Conservation (phyloP, 2,329 filamentous ascomycete genomes). For the Aspergillus pseudonomiae region DNA sequence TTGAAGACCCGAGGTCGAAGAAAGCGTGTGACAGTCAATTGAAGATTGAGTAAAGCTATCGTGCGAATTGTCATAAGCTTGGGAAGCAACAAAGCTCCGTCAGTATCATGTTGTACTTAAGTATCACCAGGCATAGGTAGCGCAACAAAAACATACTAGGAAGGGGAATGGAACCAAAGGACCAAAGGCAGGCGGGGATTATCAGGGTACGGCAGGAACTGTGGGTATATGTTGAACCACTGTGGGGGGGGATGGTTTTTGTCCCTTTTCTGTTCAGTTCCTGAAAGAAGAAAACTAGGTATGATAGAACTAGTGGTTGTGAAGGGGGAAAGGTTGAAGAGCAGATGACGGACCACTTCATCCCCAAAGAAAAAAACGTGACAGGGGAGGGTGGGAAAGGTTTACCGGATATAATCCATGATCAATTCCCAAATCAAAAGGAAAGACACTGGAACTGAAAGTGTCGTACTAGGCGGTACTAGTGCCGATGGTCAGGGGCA, state of each 20-base stretch:
- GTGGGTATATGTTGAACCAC: background rate
- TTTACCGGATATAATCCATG: background rate
- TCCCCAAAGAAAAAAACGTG: background rate
- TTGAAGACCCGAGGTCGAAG: background rate
- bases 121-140: background rate
- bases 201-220: background rate
- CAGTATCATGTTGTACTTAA: background rate
- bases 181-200: background rate
- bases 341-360: background rate
- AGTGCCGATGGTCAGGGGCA: conserved; percentile 6
- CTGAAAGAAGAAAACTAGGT: background rate
- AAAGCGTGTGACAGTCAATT: background rate
- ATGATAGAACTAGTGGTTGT: background rate
- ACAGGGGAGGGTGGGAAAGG: background rate
- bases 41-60: background rate
- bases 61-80: background rate
- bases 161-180: background rate
- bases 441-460: background rate
- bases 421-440: background rate
- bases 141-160: background rate
- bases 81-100: background rate
- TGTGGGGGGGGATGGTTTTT: background rate
- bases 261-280: background rate
- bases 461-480: background rate
- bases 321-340: background rate